Percentiles rank a stretch among this genome's conserved stretches.
Conservation (phyloP, 2,329 filamentous ascomycete genomes). For the Albophoma yamanashiensis region DNA sequence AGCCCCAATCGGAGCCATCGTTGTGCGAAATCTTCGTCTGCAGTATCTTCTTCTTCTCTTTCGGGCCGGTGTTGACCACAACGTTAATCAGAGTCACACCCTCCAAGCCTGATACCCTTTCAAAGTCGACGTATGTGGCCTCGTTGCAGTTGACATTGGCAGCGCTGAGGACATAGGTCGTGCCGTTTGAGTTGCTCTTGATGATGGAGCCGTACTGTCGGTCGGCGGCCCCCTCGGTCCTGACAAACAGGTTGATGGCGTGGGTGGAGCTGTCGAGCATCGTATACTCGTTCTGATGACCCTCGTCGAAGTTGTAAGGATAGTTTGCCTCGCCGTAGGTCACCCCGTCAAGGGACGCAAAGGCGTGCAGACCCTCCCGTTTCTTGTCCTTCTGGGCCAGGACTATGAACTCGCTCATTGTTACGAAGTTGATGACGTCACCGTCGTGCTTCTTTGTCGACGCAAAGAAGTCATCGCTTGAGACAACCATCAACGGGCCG, state of each 20-base stretch:
- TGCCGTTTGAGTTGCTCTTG: constrained; percentile 98
- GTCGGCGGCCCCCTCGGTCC: constrained; percentile 54
- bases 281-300: constrained; percentile 75
- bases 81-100: constrained; percentile 82
- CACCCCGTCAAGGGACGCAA: constrained; percentile 75
- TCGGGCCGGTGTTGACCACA: constrained; percentile 62
- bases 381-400: constrained; percentile 67
- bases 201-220: constrained; percentile 76
- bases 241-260: constrained; percentile 88
- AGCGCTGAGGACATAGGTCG: constrained; percentile 81
- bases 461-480: constrained; percentile 70
- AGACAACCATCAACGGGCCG: constrained; percentile 58
- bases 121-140: constrained; percentile 79
- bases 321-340: constrained; percentile 78
- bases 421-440: constrained; percentile 70
- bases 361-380: constrained; percentile 59
- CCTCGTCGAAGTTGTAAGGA: constrained; percentile 71
- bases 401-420: constrained; percentile 94
- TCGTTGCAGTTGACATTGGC: constrained; percentile 71
- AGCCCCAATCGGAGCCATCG: constrained; percentile 80
- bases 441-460: constrained; percentile 44
- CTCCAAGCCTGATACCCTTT: constrained; percentile 87
- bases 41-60: constrained; percentile 73
- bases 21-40: constrained; percentile 94
- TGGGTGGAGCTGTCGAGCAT: constrained; percentile 92